Evolutionary conservation across 1,139 yeast species (phyloP).

Genomic region (Suzukiozyma palmioleophila): DNA sequence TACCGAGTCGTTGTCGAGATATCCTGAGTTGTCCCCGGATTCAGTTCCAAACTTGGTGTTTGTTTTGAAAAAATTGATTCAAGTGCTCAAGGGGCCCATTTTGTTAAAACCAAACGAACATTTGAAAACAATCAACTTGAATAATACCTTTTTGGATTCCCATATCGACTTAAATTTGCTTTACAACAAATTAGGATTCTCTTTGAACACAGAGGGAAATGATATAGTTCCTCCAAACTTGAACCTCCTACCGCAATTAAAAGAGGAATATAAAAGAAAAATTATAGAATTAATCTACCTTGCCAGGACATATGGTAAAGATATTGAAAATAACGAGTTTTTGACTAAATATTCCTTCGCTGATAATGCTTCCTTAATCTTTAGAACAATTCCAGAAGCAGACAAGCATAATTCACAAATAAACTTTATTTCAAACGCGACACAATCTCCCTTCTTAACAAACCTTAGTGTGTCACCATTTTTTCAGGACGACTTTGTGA

Average conservation of each 20-base stretch:
- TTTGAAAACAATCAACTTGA: slow-evolving; percentile 48
- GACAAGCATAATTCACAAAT: slow-evolving; percentile 34
- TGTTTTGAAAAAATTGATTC: slow-evolving; percentile 53
- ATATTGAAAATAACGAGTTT: slow-evolving; percentile 25
- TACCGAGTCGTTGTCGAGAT: slow-evolving; percentile 23
- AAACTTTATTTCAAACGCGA: slow-evolving; percentile 17
- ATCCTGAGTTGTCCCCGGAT: slow-evolving; percentile 25
- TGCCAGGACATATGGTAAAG: slow-evolving; percentile 25
- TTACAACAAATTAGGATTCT: slow-evolving; percentile 42
- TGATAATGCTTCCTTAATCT: slow-evolving; percentile 33
- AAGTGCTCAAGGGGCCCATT: slow-evolving; percentile 62
- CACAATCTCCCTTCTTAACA: slow-evolving; percentile 32
- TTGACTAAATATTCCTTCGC: slow-evolving; percentile 36
- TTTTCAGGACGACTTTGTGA: slow-evolving; percentile 60
- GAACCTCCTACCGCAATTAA: slow-evolving; percentile 19
- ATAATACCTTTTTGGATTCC: slow-evolving; percentile 47
- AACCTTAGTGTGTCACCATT: slow-evolving; percentile 54
- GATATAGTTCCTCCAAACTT: slow-evolving; percentile 59
- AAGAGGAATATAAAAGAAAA: slow-evolving; percentile 49
- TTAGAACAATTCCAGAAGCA: slow-evolving; percentile 34
- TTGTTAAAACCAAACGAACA: slow-evolving; percentile 37
- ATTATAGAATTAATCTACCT: slow-evolving; percentile 44
- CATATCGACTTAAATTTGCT: slow-evolving; percentile 54
- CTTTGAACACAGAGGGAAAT: slow-evolving; percentile 31
- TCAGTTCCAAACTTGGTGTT: slow-evolving; percentile 47